Evolutionary conservation across 2,329 filamentous ascomycete species (phyloP), one percentile per base, ranked within the genome.

Genomic region (Penicillium sp.): DNA sequence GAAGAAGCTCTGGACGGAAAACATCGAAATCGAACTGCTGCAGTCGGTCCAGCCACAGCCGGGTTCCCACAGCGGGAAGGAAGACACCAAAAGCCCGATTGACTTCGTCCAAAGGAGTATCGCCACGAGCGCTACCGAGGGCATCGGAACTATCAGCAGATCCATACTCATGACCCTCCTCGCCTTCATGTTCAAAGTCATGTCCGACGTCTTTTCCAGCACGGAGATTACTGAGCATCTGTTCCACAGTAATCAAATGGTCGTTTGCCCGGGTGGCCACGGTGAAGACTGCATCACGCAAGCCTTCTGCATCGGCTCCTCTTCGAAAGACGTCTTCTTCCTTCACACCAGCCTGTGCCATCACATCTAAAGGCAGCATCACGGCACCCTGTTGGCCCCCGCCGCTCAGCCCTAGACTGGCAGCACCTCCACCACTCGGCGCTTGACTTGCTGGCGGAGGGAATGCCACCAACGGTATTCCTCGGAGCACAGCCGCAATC

Each of bases 251-350:
- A 51, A 95, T 94, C 22, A 98, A 71, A 64, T 98, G 92, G 60
- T 98, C 92, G 57, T 93, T 93, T 5, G 92, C 92, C 25, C 90
- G 78, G 0, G 92, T 98, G 0, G 92, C 92, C 10, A 98, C 86
- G 3, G 79, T 76, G 64, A 96, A 98, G 1, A 96, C 79, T 3
- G 89, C 90, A 62, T 98, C 90, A 44, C 84, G 80, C 12, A 96
- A 72, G 0, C 89, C 89, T 0, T 79, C 72, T 0, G 90, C 90
- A n/a, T 77, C 68, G 0, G 84, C 80, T 0, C 89, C 90, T 28
- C 80, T 74, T 6, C 90, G 77, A 42, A 94, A 85, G 0, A 98
- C 82, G 29, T 95, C 85, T 60, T 98, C 92, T 60, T 96, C 90
- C 35, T 79, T 79, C 1, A 96, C 75, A 1, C 82, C 82, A 4